phyloP scores from a whole-genome alignment of 73 alveolate species.

The Blepharisma japonicum region DNA sequence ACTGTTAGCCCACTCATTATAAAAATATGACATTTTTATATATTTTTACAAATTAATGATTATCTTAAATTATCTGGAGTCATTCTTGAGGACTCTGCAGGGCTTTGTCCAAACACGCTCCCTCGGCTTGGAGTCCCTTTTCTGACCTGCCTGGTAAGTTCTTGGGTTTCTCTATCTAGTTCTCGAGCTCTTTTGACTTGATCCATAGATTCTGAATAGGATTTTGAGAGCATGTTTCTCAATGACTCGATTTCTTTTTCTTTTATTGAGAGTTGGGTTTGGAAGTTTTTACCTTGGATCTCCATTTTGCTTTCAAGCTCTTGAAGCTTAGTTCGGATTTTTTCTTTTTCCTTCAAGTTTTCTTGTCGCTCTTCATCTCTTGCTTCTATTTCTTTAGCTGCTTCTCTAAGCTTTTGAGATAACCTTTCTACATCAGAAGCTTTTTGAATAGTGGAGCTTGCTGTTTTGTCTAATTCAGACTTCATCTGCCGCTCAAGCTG shows the following conservation, averaged over 20 bases:
- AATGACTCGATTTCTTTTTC: conserved; percentile 24
- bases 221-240: not conserved
- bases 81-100: too few relatives aligned
- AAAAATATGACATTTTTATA: too few relatives aligned
- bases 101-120: too few relatives aligned
- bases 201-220: not conserved
- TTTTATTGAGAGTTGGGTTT: not conserved
- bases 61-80: too few relatives aligned
- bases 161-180: conserved; percentile 11
- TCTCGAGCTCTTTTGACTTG: not conserved
- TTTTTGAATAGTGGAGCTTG: too few relatives aligned
- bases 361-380: not conserved
- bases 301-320: conserved; percentile 19
- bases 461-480: too few relatives aligned
- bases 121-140: not conserved
- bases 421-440: too few relatives aligned
- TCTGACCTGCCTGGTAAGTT: conserved; percentile 25
- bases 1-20: conserved; percentile 3
- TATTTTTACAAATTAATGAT: too few relatives aligned
- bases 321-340: not conserved
- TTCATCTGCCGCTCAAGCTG: not conserved
- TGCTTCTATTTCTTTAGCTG: too few relatives aligned
- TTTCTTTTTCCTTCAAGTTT: conserved; percentile 20
- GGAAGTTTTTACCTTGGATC: not conserved
- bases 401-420: too few relatives aligned